These are phyloP conservation scores for Phytophthora pisi DNA, from an alignment of 352 stramenopile species.

Conservation along the genomic window DNA sequence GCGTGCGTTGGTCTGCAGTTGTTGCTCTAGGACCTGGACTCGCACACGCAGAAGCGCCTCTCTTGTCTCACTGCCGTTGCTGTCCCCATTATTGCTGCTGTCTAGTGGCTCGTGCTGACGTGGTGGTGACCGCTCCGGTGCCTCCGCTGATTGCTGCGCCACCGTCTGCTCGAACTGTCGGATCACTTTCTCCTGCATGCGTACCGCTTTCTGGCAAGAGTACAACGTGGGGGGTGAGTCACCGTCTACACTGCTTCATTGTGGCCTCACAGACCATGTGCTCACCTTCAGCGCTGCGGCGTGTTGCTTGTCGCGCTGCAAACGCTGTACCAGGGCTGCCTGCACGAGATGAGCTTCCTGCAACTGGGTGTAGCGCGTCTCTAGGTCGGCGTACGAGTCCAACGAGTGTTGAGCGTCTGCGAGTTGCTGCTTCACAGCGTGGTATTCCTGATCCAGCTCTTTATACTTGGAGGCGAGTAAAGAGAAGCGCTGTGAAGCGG, in stretches of 20 bases:
- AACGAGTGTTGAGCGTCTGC: slow-evolving; percentile 38
- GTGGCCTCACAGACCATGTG: background rate
- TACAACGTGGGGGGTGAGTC: slow-evolving; percentile 9
- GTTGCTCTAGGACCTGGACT: slow-evolving; percentile 68
- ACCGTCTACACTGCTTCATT: background rate
- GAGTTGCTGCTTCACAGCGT: slow-evolving; percentile 42
- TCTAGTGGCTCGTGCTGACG: slow-evolving; percentile 4
- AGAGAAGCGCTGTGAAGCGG: slow-evolving; percentile 57
- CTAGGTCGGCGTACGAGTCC: slow-evolving; percentile 41
- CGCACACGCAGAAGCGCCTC: slow-evolving; percentile 49
- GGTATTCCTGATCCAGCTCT: slow-evolving; percentile 55
- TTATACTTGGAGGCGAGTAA: slow-evolving; percentile 70
- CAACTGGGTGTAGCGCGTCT: slow-evolving; percentile 59
- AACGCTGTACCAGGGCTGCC: slow-evolving; percentile 62
- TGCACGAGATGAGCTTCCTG: slow-evolving; percentile 78
- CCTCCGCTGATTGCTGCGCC: slow-evolving; percentile 34
- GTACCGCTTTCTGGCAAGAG: slow-evolving; percentile 59
- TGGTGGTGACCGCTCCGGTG: slow-evolving; percentile 4
- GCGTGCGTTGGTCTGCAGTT: slow-evolving; percentile 69
- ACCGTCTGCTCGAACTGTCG: slow-evolving; percentile 76
- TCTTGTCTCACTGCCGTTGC: slow-evolving; percentile 15
- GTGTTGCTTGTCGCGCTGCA: slow-evolving; percentile 74
- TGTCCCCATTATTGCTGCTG: background rate
- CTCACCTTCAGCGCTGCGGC: slow-evolving; percentile 53
- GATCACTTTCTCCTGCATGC: slow-evolving; percentile 84